A percentile compares a stretch with the other conserved stretches of the same genome.
These are phyloP conservation scores for Spongospora subterranea DNA, from an alignment of 208 protist genomes.

Conservation along the genomic window DNA sequence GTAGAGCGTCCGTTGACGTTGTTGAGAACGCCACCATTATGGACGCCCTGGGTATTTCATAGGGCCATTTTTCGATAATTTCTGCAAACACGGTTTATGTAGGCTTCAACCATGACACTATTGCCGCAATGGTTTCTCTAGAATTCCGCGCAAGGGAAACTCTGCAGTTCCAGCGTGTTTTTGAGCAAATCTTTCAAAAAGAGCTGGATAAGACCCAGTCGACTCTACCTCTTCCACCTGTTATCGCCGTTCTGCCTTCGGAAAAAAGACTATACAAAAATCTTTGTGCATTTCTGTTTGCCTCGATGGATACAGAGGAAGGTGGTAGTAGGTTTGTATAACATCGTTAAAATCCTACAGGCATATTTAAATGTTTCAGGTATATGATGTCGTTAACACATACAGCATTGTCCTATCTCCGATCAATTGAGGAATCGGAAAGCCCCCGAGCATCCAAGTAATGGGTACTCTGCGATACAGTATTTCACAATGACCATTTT, in stretches of 20 bases:
- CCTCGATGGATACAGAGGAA: background rate
- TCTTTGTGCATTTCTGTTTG: slow-evolving; percentile 25
- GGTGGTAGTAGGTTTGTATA: background rate
- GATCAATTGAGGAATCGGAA: slow-evolving; percentile 1
- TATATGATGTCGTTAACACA: slow-evolving; percentile 39
- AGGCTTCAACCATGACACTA: slow-evolving; percentile 7
- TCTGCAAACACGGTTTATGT: background rate
- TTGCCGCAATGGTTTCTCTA: background rate
- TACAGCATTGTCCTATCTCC: slow-evolving; percentile 3
- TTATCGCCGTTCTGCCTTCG: background rate
- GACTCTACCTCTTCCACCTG: background rate
- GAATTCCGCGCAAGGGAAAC: background rate
- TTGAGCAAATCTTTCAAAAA: background rate
- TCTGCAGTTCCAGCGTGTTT: background rate
- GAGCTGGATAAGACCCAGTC: background rate
- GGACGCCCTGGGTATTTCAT: background rate
- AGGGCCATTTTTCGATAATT: no score
- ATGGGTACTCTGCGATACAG: background rate
- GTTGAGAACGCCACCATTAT: background rate
- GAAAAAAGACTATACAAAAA: slow-evolving; percentile 43
- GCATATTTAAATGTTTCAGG: background rate
- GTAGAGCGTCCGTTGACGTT: background rate
- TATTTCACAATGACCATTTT: background rate
- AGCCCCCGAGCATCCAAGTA: slow-evolving; percentile 17
- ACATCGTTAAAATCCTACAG: background rate